These are phyloP conservation scores for Lactarius hengduanensis DNA, from an alignment of 768 basidiomycete genomes.

Conservation along the genomic window DNA sequence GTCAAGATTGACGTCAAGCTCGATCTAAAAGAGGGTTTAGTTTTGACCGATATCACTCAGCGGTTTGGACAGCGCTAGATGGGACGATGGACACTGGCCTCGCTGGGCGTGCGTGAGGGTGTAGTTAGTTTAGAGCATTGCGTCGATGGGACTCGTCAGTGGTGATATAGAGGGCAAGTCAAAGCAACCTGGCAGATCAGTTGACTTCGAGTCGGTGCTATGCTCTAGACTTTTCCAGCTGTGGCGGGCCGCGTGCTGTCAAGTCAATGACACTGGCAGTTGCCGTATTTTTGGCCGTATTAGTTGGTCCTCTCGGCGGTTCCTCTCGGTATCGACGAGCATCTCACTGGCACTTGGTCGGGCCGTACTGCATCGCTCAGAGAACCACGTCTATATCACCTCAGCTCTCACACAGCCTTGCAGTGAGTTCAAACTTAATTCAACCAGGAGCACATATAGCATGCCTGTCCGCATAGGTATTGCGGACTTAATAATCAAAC, in stretches of 20 bases:
- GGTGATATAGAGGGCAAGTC: not conserved
- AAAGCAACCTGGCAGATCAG: not conserved
- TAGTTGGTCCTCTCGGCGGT: not conserved
- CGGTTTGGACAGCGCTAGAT: not conserved
- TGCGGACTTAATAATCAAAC: not conserved
- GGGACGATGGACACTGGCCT: constrained; percentile 50
- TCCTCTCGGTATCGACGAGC: not conserved
- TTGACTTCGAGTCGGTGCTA: not conserved
- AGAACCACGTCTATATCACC: too few species aligned
- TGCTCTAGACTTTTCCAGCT: not conserved
- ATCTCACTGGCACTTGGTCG: too few species aligned
- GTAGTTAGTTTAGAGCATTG: constrained; percentile 38
- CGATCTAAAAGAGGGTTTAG: constrained; percentile 55
- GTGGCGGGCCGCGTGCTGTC: not conserved
- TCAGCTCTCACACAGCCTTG: too few species aligned
- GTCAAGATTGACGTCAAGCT: constrained; percentile 90
- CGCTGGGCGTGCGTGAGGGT: constrained; percentile 15
- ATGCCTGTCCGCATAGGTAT: too few species aligned
- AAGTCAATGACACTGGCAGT: not conserved
- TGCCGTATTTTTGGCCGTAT: not conserved
- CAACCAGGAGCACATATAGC: too few species aligned
- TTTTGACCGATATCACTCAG: not conserved
- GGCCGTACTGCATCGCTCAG: not conserved
- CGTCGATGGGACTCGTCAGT: constrained; percentile 16
- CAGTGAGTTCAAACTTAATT: too few species aligned